Percentiles rank a stretch among this genome's conserved stretches.
Conservation (phyloP, 805 yeast genomes). For the Grigorovia humatica region DNA sequence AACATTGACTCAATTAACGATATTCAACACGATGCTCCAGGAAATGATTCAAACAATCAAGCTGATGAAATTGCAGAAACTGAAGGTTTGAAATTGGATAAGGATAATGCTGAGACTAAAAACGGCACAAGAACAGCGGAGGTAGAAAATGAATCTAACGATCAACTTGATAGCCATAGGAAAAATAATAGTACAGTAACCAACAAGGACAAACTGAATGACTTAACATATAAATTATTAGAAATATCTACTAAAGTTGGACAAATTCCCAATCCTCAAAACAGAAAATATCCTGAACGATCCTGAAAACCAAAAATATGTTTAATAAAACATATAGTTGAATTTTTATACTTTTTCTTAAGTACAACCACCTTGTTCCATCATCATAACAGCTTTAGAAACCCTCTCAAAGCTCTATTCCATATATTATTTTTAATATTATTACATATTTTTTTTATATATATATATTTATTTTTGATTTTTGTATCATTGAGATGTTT, state of each 20-base stretch:
- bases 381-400: no score
- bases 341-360: constrained; percentile 2
- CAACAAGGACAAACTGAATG: neutral
- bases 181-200: neutral
- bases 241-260: neutral
- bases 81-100: neutral
- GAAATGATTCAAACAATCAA: no score
- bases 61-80: neutral
- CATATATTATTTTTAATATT: no score
- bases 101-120: constrained; percentile 2
- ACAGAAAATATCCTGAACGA: neutral
- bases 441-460: neutral
- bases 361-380: no score
- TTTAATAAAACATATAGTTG: neutral
- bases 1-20: constrained; percentile 13
- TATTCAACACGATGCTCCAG: neutral
- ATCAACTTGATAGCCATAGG: neutral
- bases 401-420: no score
- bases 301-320: neutral
- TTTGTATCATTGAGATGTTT: neutral
- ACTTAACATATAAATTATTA: neutral
- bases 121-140: constrained; percentile 1
- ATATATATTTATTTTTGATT: no score
- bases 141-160: neutral
- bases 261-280: neutral